Base-by-base conservation (phyloP, 257 asterid species). In the Solanum pinnatisectum region DNA sequence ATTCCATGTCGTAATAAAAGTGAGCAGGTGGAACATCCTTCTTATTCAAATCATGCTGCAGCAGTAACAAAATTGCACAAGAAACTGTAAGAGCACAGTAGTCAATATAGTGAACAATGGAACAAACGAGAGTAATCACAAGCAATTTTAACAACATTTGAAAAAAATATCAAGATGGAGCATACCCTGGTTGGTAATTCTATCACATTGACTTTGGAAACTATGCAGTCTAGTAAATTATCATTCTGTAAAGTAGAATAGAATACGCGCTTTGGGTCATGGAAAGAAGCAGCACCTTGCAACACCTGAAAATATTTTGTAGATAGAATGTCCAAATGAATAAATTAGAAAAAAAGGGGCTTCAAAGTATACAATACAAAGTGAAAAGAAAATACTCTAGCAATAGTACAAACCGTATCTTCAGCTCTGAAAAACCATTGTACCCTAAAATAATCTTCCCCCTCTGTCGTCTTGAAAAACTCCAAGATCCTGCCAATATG, bases 401-500 rank as follows among this genome's bases (percentile, higher is more conserved):
- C 36, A 30, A 40, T 8, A 77, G n/a, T 56, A 94, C 98, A 52
- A 83, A 95, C 98, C 91, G 99, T 97, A 88, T 97, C 98, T 92
- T 94, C 96, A 8, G 98, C 98, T 92, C 95, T 92, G 93, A 87
- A 97, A 90, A 95, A 97, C 99, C 99, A 97, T 85, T 95, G 99
- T 77, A 97, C 97, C 91, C 99, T 90, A 86, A 95, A 96, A 91
- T 95, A 95, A 83, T 96, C 98, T 86, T 92, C 95, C 84, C 94
- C 98, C 39, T 91, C 96, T 23, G 86, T 86, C 35, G 98, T 95
- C 88, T 78, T 94, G 92, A 96, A 95, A 90, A 95, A 95, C 90
- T 96, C 99, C 93, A 96, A 88, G 90, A 96, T 93, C 95, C 89
- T 90, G 83, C 99, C 98, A 52, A 96, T 84, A 87, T 94, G 96